Conservation (phyloP, 306 rosid species). For the Ormosia semicastrata region DNA sequence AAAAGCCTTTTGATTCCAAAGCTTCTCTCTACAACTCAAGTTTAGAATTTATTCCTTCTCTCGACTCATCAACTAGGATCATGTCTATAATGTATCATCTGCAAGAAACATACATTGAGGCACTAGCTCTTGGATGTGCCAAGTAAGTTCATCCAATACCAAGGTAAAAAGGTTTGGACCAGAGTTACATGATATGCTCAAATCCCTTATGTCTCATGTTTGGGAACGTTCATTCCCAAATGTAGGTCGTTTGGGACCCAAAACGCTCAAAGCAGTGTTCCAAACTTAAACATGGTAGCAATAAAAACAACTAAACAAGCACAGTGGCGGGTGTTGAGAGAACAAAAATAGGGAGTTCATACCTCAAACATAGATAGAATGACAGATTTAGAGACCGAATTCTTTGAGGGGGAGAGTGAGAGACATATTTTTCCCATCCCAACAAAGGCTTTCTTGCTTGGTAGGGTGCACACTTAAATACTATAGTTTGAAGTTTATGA, state of each 20-base stretch:
- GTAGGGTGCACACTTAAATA: no score
- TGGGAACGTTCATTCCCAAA: background rate
- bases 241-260: background rate
- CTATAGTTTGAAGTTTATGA: no score
- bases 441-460: no score
- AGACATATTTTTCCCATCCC: no score
- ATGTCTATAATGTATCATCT: background rate
- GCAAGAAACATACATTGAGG: background rate
- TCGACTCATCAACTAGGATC: background rate
- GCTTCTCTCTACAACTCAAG: background rate
- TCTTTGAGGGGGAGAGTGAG: no score
- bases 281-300: background rate
- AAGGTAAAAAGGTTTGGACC: background rate
- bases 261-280: background rate
- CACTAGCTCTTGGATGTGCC: background rate
- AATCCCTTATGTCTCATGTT: background rate
- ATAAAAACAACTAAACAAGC: background rate
- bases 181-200: background rate
- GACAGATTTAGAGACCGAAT: no score
- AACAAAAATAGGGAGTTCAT: no score
- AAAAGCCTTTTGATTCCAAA: background rate
- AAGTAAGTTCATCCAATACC: background rate
- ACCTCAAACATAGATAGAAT: no score
- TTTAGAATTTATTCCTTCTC: background rate
- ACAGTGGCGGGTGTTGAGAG: no score